phyloP scores from a whole-genome alignment of 805 yeast genomes.

The Yamadazyma scolyti region DNA sequence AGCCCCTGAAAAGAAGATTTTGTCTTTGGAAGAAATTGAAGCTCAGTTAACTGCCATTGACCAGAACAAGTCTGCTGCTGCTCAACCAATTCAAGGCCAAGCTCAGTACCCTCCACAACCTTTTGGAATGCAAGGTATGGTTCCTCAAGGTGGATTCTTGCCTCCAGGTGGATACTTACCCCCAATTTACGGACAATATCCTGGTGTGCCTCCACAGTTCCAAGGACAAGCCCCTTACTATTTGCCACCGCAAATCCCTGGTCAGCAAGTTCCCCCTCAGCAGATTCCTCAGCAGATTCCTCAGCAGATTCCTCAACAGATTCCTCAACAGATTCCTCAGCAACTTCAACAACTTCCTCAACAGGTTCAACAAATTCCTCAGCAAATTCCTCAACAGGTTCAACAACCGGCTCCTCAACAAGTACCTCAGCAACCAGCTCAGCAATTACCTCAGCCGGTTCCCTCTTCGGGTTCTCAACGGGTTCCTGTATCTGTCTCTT shows the following conservation, averaged over 20 bases:
- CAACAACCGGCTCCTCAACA: conserved; percentile 4
- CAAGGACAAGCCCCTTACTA: conserved; percentile 16
- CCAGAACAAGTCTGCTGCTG: conserved; percentile 18
- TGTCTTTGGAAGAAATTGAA: conserved; percentile 82
- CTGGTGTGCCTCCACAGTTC: conserved; percentile 11
- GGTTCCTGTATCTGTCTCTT: conserved; percentile 1
- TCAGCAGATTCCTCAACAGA: conserved; percentile 3
- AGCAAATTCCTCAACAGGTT: conserved; percentile 2
- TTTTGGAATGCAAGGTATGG: conserved; percentile 37
- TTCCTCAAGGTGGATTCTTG: conserved; percentile 23
- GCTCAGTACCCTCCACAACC: conserved; percentile 29
- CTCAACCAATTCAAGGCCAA: conserved; percentile 16
- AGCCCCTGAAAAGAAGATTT: conserved; percentile 39
- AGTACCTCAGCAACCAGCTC: neutral
- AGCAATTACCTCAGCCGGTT: conserved; percentile 1
- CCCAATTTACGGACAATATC: conserved; percentile 15
- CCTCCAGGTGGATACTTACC: conserved; percentile 14
- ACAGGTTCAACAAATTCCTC: conserved; percentile 3
- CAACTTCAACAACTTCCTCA: conserved; percentile 2
- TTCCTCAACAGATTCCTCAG: conserved; percentile 8
- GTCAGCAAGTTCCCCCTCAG: conserved; percentile 7
- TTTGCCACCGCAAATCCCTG: conserved; percentile 6
- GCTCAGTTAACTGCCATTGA: conserved; percentile 61
- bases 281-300: conserved; percentile 7
- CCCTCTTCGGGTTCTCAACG: conserved; percentile 1